These are phyloP conservation scores for Globisporangium abappressorium DNA, from an alignment of 352 stramenopile species.

Conservation along the genomic window DNA sequence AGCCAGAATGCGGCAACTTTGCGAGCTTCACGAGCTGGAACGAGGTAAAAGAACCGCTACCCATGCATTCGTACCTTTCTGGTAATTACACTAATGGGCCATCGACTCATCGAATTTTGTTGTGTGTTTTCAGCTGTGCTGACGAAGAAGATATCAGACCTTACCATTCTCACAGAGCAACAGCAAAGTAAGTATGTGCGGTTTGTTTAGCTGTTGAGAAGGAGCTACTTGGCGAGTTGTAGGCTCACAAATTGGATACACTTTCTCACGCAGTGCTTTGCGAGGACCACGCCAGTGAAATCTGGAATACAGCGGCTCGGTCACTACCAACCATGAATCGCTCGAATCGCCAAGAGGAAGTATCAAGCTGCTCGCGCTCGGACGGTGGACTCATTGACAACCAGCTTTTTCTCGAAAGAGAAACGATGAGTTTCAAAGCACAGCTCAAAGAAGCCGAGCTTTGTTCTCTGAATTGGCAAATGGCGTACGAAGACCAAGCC, in stretches of 20 bases:
- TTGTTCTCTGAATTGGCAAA: conserved; percentile 34
- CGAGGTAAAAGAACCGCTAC: conserved; percentile 4
- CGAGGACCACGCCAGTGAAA: conserved; percentile 5
- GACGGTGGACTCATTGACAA: not conserved
- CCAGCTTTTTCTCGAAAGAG: conserved; percentile 5
- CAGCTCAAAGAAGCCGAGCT: conserved; percentile 43
- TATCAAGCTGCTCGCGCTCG: too few species aligned
- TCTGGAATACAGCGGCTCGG: not conserved
- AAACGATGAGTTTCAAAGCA: conserved; percentile 29
- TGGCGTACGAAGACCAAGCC: conserved; percentile 29
- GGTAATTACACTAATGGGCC: too few species aligned
- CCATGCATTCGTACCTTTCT: not conserved
- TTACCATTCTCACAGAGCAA: not conserved
- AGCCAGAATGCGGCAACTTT: conserved; percentile 20
- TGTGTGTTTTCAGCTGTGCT: not conserved
- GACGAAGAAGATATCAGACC: not conserved
- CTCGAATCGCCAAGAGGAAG: not conserved
- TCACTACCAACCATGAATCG: not conserved
- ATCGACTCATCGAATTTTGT: not conserved
- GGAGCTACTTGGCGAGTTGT: not conserved
- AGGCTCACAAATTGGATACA: not conserved
- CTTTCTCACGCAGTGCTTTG: not conserved
- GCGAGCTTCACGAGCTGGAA: conserved; percentile 1
- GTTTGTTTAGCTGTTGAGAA: not conserved
- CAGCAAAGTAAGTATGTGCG: conserved; percentile 10